Evolutionary conservation across 768 basidiomycete genomes (phyloP).

Genomic region (Mycena metata): DNA sequence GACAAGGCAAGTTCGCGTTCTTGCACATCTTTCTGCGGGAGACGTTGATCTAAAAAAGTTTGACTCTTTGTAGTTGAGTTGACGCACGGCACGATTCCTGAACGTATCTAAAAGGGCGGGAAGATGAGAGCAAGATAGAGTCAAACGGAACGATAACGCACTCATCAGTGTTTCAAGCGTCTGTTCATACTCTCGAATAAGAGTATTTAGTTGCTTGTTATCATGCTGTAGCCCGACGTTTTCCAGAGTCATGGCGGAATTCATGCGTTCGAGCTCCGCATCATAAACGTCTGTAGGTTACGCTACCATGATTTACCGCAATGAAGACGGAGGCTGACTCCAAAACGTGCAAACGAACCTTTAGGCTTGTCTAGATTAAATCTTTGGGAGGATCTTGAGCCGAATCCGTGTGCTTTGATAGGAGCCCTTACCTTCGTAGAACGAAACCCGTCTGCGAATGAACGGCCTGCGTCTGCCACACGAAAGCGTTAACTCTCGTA

Average conservation of each 20-base stretch:
- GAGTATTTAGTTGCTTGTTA: conserved; percentile 92
- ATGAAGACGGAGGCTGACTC: neutral
- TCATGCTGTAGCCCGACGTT: conserved; percentile 91
- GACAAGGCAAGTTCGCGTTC: conserved; percentile 91
- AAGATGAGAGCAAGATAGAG: conserved; percentile 9
- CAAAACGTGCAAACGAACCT: conserved; percentile 60
- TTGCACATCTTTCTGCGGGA: conserved; percentile 86
- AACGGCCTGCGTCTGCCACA: conserved; percentile 80
- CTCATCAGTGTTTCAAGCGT: conserved; percentile 96
- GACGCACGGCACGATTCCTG: conserved; percentile 88
- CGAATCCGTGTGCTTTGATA: no score
- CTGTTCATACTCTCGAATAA: conserved; percentile 97
- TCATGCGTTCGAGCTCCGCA: conserved; percentile 91
- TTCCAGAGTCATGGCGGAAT: conserved; percentile 80
- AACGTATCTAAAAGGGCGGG: conserved; percentile 63
- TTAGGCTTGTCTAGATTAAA: conserved; percentile 92
- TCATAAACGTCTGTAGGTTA: conserved; percentile 87
- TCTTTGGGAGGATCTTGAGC: conserved; percentile 48
- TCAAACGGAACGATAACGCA: conserved; percentile 40
- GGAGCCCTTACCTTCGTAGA: conserved; percentile 71
- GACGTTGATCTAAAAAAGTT: conserved; percentile 26
- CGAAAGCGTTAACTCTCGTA: conserved; percentile 11
- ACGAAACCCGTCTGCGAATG: conserved; percentile 95
- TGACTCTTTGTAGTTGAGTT: conserved; percentile 11
- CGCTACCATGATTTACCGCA: conserved; percentile 26